Percentiles rank a stretch among this genome's conserved stretches.
Evolutionary conservation across 352 stramenopile species (phyloP).

Genomic region (Phytophthora parvispora): DNA sequence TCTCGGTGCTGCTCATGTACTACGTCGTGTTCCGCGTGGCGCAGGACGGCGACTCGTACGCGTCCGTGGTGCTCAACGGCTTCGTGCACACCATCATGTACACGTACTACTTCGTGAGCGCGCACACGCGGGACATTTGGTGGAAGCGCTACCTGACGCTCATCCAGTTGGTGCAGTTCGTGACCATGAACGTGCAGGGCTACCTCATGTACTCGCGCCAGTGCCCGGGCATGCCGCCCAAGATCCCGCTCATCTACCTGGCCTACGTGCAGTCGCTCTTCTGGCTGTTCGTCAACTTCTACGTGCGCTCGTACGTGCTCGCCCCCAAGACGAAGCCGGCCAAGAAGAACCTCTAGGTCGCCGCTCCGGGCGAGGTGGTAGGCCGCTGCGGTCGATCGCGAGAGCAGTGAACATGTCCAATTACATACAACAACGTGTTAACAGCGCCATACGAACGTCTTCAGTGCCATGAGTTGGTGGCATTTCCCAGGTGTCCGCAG

Average conservation of each 20-base stretch:
- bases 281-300: conserved; percentile 97
- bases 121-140: conserved; percentile 97
- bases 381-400: no score
- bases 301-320: conserved; percentile 90
- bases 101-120: conserved; percentile 98
- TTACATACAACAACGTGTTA: not conserved
- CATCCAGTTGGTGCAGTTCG: conserved; percentile 96
- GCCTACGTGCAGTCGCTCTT: conserved; percentile 97
- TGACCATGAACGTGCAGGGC: conserved; percentile 75
- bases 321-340: conserved; percentile 29
- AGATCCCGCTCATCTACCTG: conserved; percentile 90
- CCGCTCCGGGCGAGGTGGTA: no score
- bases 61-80: conserved; percentile 96
- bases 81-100: conserved; percentile 99
- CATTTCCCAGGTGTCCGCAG: no score
- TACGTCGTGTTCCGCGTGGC: conserved; percentile 95
- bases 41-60: conserved; percentile 97
- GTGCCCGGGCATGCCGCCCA: conserved; percentile 73
- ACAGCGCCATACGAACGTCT: not conserved
- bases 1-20: conserved; percentile 97
- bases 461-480: no score
- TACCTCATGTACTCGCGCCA: conserved; percentile 84
- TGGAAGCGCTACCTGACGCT: conserved; percentile 97
- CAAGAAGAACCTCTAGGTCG: conserved; percentile 35
- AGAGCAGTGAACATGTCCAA: not conserved